phyloP scores from a whole-genome alignment of 768 basidiomycete genomes.

The Hygrocybe coccinea region DNA sequence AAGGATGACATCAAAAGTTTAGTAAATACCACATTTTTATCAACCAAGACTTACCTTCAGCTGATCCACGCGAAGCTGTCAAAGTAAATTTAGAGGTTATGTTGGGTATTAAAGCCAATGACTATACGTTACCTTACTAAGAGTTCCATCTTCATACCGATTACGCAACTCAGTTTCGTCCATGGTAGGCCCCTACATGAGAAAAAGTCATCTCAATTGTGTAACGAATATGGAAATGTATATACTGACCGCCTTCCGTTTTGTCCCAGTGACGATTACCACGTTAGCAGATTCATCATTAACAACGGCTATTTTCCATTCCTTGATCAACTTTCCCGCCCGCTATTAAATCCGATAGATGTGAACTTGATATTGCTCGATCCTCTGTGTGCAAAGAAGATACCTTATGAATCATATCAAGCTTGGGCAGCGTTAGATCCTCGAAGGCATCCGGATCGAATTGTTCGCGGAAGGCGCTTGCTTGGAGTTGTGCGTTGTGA shows the following conservation, averaged over 20 bases:
- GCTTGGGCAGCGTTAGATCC: slow-evolving; percentile 77
- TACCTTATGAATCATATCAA: slow-evolving; percentile 77
- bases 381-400: slow-evolving; percentile 18
- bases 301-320: slow-evolving; percentile 63
- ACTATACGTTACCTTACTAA: slow-evolving; percentile 55
- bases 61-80: slow-evolving; percentile 70
- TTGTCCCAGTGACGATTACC: slow-evolving; percentile 48
- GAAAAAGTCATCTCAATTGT: neutral
- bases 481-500: slow-evolving; percentile 87
- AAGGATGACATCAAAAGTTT: slow-evolving; percentile 8
- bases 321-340: slow-evolving; percentile 61
- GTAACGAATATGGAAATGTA: slow-evolving; percentile 6
- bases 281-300: slow-evolving; percentile 61
- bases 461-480: slow-evolving; percentile 87
- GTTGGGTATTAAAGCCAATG: neutral
- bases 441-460: slow-evolving; percentile 74
- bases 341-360: slow-evolving; percentile 37
- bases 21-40: neutral
- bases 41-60: slow-evolving; percentile 52
- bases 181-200: slow-evolving; percentile 50
- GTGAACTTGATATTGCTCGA: slow-evolving; percentile 32
- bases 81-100: neutral
- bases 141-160: slow-evolving; percentile 51
- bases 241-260: slow-evolving; percentile 66
- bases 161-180: slow-evolving; percentile 73